Evolutionary conservation across 768 basidiomycete genomes (phyloP), one percentile per base, ranked within the genome.

Genomic region (Trametopsis cervina): DNA sequence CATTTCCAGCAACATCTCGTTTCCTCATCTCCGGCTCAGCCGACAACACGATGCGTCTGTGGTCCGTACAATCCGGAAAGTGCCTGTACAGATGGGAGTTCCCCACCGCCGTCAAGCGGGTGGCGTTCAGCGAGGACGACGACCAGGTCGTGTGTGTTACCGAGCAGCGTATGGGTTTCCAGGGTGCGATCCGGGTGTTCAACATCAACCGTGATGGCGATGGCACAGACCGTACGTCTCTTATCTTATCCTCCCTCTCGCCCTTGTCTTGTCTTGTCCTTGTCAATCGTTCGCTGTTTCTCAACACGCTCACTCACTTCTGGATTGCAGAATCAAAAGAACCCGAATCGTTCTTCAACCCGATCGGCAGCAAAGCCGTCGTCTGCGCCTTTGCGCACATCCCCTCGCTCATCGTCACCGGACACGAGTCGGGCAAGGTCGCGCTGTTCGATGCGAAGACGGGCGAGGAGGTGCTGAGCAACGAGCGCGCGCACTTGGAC

Each of bases 21-120:
- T 93, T 81, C 68, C 73, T 98, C 58, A 74, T 97, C 20, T 87
- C 94, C 4, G 95, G 95, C 9, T 80, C 94, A 2, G 95, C 96
- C 13, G 95, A 99, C 67, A 99, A 97, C 66, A 78, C 81, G 36
- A 77, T 99, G 66, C 81, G 85, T 53, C 74, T 99, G 7, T 99
- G 95, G 96, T 74, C 77, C 40, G 89, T 97, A 24, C 70, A 79
- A 42, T 86, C 84, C 3, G 96, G 95, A 50, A 91, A 96, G 68
- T 93, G 90, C 61, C 73, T 99, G 23, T 89, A 83, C 64, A 85
- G 79, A 2, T 99, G 96, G 96, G 95, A 98, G 66, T 97, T 96
- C 75, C 89, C 89, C 27, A 98, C 95, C 0, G 96, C 96, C 4
- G 89, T 99, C 57, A 98, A 97, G 75, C 76, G 95, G 39, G 95